These are phyloP conservation scores for Mortierella sp. DNA, from an alignment of 371 early-diverging fungal species.

Conservation along the genomic window DNA sequence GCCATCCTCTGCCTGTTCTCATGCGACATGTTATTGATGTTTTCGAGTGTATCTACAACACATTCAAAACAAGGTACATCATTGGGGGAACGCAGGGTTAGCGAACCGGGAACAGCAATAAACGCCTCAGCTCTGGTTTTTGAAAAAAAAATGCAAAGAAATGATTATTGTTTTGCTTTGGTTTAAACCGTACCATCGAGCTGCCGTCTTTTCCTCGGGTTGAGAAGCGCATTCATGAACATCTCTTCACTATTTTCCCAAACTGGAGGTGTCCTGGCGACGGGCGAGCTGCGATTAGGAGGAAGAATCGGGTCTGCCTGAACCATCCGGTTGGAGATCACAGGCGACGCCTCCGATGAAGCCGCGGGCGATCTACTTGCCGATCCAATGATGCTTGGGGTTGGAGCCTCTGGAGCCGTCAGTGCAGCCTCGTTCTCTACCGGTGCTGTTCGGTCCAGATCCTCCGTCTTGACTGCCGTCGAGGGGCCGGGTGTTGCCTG, in stretches of 20 bases:
- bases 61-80: not conserved
- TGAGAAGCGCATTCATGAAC: conserved; percentile 33
- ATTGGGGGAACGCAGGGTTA: conserved; percentile 9
- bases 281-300: conserved; percentile 11
- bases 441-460: conserved; percentile 27
- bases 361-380: conserved; percentile 26
- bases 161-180: conserved; percentile 5
- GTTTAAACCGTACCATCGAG: conserved; percentile 43
- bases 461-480: conserved; percentile 42
- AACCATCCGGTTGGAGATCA: conserved; percentile 33
- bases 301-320: conserved; percentile 16
- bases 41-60: conserved; percentile 37
- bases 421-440: not conserved
- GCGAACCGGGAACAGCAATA: not conserved
- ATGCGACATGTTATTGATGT: conserved; percentile 26
- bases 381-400: conserved; percentile 22
- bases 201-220: conserved; percentile 45
- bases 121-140: not conserved
- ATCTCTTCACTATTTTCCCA: conserved; percentile 27
- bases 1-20: conserved; percentile 51
- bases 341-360: conserved; percentile 33
- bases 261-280: not conserved
- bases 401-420: conserved; percentile 16
- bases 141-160: not conserved
- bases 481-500: conserved; percentile 8